Evolutionary conservation across 352 stramenopile species (phyloP).

Genomic region (Blastocystis sp.): DNA sequence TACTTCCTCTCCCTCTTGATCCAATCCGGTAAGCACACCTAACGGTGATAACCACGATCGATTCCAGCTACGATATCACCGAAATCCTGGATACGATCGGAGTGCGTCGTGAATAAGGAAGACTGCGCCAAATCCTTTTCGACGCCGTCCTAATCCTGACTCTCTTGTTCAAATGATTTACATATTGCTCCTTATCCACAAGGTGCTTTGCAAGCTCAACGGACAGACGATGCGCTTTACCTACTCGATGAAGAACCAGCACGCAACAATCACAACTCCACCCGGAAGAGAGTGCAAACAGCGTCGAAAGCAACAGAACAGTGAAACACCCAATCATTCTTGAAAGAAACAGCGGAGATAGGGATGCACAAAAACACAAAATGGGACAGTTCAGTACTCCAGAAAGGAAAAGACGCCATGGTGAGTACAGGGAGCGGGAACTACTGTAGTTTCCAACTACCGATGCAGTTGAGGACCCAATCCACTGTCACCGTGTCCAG

Average conservation of each 20-base stretch:
- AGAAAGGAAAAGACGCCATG: not conserved
- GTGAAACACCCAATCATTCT: slow-evolving; percentile 35
- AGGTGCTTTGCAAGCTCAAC: slow-evolving; percentile 48
- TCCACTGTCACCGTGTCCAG: slow-evolving; percentile 61
- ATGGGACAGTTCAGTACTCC: not conserved
- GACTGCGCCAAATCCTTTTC: not conserved
- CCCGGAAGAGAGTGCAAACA: not conserved
- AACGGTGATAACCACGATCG: not conserved
- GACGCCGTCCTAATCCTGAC: slow-evolving; percentile 11
- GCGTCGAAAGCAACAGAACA: not conserved
- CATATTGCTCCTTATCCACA: not conserved
- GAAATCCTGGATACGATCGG: not conserved
- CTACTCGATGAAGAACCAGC: not conserved
- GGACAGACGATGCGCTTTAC: slow-evolving; percentile 29
- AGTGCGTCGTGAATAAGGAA: slow-evolving; percentile 7
- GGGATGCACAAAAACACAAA: slow-evolving; percentile 18
- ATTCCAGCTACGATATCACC: not conserved
- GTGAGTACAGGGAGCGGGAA: not conserved
- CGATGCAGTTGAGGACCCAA: slow-evolving; percentile 67
- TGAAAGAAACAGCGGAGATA: not conserved
- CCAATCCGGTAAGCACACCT: slow-evolving; percentile 58
- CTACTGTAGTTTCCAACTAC: slow-evolving; percentile 62
- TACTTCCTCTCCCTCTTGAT: slow-evolving; percentile 57
- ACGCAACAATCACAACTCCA: not conserved
- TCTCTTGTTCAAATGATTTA: not conserved